These are phyloP conservation scores for Sugiyamaella xylanicola DNA, from an alignment of 1,139 yeast genomes.

Conservation along the genomic window DNA sequence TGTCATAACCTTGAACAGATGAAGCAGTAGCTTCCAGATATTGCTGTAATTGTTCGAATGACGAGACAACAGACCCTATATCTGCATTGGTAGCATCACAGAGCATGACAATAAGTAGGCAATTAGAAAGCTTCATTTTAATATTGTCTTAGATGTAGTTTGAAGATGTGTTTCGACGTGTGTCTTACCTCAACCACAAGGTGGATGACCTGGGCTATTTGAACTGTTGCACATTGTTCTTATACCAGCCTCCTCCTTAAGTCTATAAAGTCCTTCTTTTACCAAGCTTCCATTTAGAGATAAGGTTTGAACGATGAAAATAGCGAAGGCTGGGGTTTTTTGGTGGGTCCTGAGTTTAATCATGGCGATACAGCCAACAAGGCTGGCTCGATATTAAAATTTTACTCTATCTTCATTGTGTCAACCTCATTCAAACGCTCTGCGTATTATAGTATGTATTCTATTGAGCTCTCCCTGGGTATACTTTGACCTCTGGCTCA, in stretches of 20 bases:
- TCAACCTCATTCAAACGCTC: no score
- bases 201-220: background rate
- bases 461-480: no score
- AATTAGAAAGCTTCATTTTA: background rate
- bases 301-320: background rate
- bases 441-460: no score
- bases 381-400: no score
- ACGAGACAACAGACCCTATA: background rate
- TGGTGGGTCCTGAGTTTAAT: background rate
- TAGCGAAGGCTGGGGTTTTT: background rate
- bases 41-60: slow-evolving; percentile 5
- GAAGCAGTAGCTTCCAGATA: slow-evolving; percentile 2
- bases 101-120: no score
- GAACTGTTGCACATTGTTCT: background rate
- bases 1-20: slow-evolving; percentile 11
- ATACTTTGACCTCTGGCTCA: no score
- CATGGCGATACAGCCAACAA: no score
- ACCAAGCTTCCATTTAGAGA: background rate
- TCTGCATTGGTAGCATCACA: background rate
- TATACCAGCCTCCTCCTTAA: background rate
- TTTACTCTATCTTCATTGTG: no score
- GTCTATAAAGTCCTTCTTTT: background rate
- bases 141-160: background rate
- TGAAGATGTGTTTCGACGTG: background rate
- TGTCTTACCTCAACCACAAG: background rate